Evolutionary conservation across 2,329 filamentous ascomycete species (phyloP).

Genomic region (Verticillium alfalfae): DNA sequence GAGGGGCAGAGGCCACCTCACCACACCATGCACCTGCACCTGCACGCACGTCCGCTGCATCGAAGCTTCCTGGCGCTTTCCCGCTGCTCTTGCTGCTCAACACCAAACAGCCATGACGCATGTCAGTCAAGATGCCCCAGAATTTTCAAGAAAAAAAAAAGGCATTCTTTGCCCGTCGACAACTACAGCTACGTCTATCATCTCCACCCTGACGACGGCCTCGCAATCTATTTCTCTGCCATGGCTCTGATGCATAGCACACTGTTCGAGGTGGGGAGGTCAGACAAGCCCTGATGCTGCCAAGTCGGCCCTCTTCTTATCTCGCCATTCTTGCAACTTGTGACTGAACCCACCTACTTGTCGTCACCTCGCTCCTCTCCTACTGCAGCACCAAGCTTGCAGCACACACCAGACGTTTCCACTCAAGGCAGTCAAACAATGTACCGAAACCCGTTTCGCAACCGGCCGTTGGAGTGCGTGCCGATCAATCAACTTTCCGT

Average conservation of each 20-base stretch:
- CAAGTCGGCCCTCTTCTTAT: neutral
- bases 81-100: neutral
- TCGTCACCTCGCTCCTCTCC: neutral
- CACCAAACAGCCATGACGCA: neutral
- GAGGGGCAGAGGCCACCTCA: neutral
- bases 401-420: neutral
- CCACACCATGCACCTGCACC: neutral
- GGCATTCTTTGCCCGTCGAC: neutral
- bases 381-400: neutral
- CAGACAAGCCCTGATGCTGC: neutral
- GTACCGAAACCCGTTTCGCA: neutral
- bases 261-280: neutral
- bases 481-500: neutral
- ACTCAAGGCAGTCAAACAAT: neutral
- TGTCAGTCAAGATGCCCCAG: neutral
- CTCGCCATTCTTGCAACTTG: neutral
- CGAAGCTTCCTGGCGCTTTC: neutral
- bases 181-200: neutral
- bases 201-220: neutral
- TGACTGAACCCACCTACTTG: neutral
- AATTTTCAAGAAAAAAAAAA: slow-evolving; percentile 50
- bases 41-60: neutral
- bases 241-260: neutral
- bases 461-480: neutral
- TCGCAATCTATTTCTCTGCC: neutral